Base-by-base conservation (phyloP, 2,329 filamentous ascomycete genomes). In the Thelonectria rubi region DNA sequence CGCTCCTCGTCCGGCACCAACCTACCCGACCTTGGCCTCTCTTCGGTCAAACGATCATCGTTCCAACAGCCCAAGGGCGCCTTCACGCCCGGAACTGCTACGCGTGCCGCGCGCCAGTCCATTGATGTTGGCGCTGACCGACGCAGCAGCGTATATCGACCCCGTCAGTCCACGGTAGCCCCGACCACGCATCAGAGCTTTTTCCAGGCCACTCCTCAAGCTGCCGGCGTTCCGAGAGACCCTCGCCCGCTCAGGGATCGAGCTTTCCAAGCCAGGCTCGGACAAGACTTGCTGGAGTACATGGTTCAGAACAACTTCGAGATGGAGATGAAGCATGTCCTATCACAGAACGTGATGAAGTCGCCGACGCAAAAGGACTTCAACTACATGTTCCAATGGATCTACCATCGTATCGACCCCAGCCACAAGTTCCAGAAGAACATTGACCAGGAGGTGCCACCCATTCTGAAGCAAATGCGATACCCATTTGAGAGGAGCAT, bases 341-440 rank as follows among this genome's bases (percentile, higher is more conserved):
- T 99, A n/a, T 92, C 92, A 1, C 90, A 91, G 65, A 97, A 97
- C 71, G 91, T 93, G 7, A 89, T 97, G 74, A 94, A 92, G 72
- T 97, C 92, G 45, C 96, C 95, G 0, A 99, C 94, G 1, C 94
- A 98, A 71, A 99, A 99, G 74, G 95, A 99, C 76, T 99, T 99
- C 80, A 95, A 96, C 73, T 91, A 87, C 77, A 97, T 99, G 85
- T 99, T 99, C 74, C 93, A 98, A 73, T 99, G 94, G 92, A 83
- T 99, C 3, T 99, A 99, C 77, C 92, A 93, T 73, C 91, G 93
- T 59, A 96, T 99, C 74, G 95, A 99, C 74, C 95, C 95, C 0
- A 91, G 90, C 70, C 96, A 98, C 76, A 88, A 90, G 37, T 98
- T 99, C 72, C 89, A 94, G 72, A 97, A 97, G 77, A 92, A 90